phyloP scores from a whole-genome alignment of 306 rosid genomes.

The Vicia sativa region DNA sequence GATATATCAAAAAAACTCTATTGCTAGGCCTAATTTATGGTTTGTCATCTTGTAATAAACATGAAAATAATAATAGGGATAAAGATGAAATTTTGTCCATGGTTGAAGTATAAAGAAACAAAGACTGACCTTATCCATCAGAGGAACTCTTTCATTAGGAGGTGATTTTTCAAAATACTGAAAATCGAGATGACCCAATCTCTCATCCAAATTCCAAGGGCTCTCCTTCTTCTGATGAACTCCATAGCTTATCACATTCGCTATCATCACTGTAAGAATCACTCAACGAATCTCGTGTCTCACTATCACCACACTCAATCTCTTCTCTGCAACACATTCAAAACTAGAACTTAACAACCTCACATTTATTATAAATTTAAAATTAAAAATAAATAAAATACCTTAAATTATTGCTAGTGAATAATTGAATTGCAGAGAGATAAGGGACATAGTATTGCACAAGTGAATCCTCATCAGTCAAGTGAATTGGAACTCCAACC shows the following conservation, averaged over 20 bases:
- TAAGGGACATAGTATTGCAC: slow-evolving; percentile 96
- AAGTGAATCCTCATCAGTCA: slow-evolving; percentile 73
- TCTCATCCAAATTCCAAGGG: slow-evolving; percentile 51
- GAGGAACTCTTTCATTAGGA: slow-evolving; percentile 92
- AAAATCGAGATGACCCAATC: slow-evolving; percentile 74
- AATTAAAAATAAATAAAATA: too few relatives aligned
- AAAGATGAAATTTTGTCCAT: slow-evolving; percentile 22
- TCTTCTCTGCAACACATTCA: slow-evolving; percentile 60
- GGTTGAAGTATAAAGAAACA: neutral
- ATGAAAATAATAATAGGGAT: slow-evolving; percentile 3
- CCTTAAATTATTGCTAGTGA: slow-evolving; percentile 79
- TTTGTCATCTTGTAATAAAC: slow-evolving; percentile 17
- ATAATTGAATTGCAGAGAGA: slow-evolving; percentile 92
- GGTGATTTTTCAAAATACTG: slow-evolving; percentile 90
- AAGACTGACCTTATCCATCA: slow-evolving; percentile 77
- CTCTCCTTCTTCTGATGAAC: slow-evolving; percentile 75
- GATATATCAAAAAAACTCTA: slow-evolving; percentile 11
- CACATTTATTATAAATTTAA: neutral
- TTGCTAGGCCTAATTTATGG: slow-evolving; percentile 33
- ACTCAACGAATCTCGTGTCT: slow-evolving; percentile 76
- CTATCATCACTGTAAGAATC: slow-evolving; percentile 83
- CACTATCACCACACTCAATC: slow-evolving; percentile 73
- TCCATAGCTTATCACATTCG: slow-evolving; percentile 71
- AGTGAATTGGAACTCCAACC: slow-evolving; percentile 76
- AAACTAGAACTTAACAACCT: neutral